These are phyloP conservation scores for Hibiscus mutabilis DNA, from an alignment of 345 rosid genomes.

Conservation along the genomic window DNA sequence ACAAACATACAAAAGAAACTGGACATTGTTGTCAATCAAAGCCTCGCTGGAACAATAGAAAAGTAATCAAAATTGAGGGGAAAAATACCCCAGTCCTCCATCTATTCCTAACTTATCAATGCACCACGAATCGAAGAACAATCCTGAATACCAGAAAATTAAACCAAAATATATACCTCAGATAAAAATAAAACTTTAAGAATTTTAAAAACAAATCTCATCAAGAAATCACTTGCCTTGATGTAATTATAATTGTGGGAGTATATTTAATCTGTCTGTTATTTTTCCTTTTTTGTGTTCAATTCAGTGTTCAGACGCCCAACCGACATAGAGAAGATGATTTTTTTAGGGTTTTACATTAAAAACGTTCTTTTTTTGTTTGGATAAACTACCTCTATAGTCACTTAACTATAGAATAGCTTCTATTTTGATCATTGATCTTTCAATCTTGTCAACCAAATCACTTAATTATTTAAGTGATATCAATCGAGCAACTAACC, in stretches of 20 bases:
- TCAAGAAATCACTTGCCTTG: not conserved
- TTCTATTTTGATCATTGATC: too few species aligned
- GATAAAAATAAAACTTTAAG: not conserved
- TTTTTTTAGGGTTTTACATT: not conserved
- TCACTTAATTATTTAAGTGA: too few species aligned
- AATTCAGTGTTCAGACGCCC: not conserved
- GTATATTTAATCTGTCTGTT: not conserved
- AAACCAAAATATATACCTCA: not conserved
- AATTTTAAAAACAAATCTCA: not conserved
- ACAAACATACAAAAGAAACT: not conserved
- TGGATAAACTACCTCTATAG: too few species aligned
- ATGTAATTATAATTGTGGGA: not conserved
- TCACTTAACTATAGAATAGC: too few species aligned
- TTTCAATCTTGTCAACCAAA: too few species aligned
- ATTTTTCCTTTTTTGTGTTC: not conserved
- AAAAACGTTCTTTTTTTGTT: too few species aligned
- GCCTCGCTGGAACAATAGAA: not conserved
- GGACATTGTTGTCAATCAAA: not conserved
- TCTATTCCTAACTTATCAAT: conserved; percentile 1
- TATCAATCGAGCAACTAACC: too few species aligned
- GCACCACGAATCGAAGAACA: conserved; percentile 1
- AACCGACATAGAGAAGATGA: not conserved
- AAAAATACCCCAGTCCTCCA: conserved; percentile 42
- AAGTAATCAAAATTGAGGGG: not conserved
- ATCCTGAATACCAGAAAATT: not conserved